Conservation (phyloP, 2,329 filamentous ascomycete genomes). For the Epichloe sp. region DNA sequence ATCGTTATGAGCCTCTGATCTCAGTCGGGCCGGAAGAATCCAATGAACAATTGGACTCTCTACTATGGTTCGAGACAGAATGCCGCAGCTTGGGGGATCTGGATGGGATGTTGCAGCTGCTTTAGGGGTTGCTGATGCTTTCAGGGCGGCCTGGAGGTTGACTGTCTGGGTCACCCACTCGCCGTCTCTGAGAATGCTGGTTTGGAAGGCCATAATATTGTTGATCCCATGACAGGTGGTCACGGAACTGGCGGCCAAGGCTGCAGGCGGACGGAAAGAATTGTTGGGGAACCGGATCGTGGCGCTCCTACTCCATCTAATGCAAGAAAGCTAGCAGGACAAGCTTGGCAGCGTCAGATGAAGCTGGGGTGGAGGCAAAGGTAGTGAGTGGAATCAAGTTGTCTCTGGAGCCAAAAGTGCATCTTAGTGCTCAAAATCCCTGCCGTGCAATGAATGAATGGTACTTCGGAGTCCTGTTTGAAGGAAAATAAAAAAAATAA, state of each 20-base stretch:
- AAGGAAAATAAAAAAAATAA: too few species aligned
- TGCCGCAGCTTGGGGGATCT: conserved; percentile 45
- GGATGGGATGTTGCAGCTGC: conserved; percentile 17
- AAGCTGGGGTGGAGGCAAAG: neutral
- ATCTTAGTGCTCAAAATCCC: neutral
- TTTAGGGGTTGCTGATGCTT: conserved; percentile 21
- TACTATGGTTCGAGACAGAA: conserved; percentile 68
- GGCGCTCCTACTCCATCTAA: neutral
- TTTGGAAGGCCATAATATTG: conserved; percentile 36
- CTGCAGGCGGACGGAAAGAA: neutral
- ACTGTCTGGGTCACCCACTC: conserved; percentile 44
- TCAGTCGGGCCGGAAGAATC: conserved; percentile 68
- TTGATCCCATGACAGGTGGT: conserved; percentile 7
- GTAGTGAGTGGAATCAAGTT: neutral
- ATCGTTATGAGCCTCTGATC: conserved; percentile 59
- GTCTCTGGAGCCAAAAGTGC: neutral
- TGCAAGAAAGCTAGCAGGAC: neutral
- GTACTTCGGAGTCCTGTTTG: too few species aligned
- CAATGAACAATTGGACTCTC: conserved; percentile 62
- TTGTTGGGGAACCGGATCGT: neutral
- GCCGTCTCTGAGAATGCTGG: conserved; percentile 39
- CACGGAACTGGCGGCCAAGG: neutral
- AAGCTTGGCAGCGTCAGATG: neutral
- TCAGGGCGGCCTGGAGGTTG: conserved; percentile 29
- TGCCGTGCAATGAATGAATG: too few species aligned